Base-by-base conservation (phyloP, 345 rosid species). In the Gossypium arboreum region DNA sequence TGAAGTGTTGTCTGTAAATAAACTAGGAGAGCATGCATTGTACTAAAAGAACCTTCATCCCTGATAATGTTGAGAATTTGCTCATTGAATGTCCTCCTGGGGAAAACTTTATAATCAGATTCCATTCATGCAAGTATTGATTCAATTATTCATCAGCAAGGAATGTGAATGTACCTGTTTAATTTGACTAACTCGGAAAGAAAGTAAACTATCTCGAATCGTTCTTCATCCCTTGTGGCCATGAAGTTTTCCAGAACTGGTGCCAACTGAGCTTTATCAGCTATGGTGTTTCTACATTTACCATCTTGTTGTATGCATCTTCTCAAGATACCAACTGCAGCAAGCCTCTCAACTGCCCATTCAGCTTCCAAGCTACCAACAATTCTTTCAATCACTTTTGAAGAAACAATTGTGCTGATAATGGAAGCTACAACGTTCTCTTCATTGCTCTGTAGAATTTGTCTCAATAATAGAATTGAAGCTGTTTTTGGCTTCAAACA, bases 271-370 rank as follows among this genome's bases (percentile, higher is more conserved):
- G 87, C 87, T 81, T 87, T 87, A 67, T 85, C 85, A 34, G 91
- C 92, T 2, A 90, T 81, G 58, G 52, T 45, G 80, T 81, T 85
- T 80, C 94, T 86, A 81, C 91, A 85, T 72, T 79, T 88, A 48
- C 91, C 91, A 57, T 88, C 86, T 77, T 79, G 84, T 54, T 75
- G 86, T 78, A 90, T 83, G 79, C 94, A 90, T 79, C 76, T 85
- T 50, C 68, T 25, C 50, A 90, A 78, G 79, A 87, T 81, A 56
- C 85, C 79, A 62, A 85, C 85, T 16, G 91, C 88, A 12, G 92
- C 86, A 56, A 83, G 75, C 80, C 88, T 83, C 83, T 90, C 94
- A 74, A 80, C 90, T n/a, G 73, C 55, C 71, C 70, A 74, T 69
- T 88, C 89, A 7, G 91, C 81, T 77, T 77, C 88, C 78, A 87